Evolutionary conservation across 768 basidiomycete species (phyloP), one percentile per base, ranked within the genome.

Genomic region (Rhodotorula diobovata): DNA sequence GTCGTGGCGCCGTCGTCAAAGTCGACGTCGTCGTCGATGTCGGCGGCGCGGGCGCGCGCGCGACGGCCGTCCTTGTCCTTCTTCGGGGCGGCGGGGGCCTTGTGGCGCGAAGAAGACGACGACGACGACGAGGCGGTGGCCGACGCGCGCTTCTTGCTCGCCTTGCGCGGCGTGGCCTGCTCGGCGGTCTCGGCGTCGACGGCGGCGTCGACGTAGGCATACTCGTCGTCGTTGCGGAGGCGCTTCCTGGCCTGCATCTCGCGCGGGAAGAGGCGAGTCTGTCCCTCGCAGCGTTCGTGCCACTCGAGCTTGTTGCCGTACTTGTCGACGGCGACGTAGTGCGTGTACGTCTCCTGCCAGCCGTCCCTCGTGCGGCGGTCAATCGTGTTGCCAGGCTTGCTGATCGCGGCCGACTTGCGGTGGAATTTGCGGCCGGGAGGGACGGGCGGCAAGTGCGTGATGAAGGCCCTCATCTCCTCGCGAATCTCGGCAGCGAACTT

Each of bases 251-350:
- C 58, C 23, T 58, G n/a, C 1, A 46, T 50, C 4, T 50, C 35
- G 30, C 66, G 32, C 11, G 66, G 66, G 28, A 66, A 66, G 39
- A 53, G 53, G 11, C 51, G 57, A 21, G 58, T n/a, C 23, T 43
- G 58, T 21, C 66, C 66, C 48, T 66, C 66, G 34, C 58, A 60
- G n/a, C 66, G 43, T 4, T 48, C 43, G n/a, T 60, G 50, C 66
- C 66, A 66, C 6, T 28, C 43, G 30, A 60, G 50, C 16, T 12
- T 6, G 28, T 30, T n/a, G n/a, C 51, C 51, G 14, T 30, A 0
- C n/a, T 11, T 16, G 30, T 30, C 66, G n/a, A 50, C 58, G 11
- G 58, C 66, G 25, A 51, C 46, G n/a, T 58, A 66, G 23, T 60
- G 25, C n/a, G 60, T 58, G n/a, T 60, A 35, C 28, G 56, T 51